Conservation (phyloP, 306 rosid genomes). For the Fragaria iinumae region DNA sequence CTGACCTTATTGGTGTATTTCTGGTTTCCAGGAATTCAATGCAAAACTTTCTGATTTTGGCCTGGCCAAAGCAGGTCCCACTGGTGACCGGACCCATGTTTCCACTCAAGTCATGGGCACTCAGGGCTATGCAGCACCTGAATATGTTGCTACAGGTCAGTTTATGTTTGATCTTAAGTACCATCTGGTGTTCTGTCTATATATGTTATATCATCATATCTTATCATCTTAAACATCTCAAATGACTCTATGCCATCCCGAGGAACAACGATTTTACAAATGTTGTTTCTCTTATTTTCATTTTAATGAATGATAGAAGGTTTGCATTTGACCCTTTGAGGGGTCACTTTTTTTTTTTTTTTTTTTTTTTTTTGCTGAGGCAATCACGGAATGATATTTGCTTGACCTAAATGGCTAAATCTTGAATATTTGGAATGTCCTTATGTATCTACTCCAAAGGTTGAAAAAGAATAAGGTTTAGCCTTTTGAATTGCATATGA, state of each 20-base stretch:
- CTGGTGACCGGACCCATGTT: slow-evolving; percentile 93
- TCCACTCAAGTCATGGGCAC: slow-evolving; percentile 97
- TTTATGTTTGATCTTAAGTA: slow-evolving; percentile 16
- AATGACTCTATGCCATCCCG: background rate
- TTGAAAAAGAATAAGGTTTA: background rate
- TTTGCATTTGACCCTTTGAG: background rate
- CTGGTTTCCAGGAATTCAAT: slow-evolving; percentile 67
- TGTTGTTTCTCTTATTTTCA: background rate
- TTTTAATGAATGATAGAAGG: background rate
- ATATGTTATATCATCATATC: background rate
- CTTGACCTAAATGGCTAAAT: background rate
- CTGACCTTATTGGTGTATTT: slow-evolving; percentile 19
- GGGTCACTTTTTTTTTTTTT: background rate
- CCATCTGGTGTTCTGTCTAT: slow-evolving; percentile 16
- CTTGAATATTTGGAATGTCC: background rate
- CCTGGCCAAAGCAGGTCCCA: slow-evolving; percentile 92
- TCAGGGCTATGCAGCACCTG: slow-evolving; percentile 96
- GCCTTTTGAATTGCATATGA: slow-evolving; percentile 8
- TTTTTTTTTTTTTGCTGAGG: background rate
- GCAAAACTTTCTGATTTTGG: slow-evolving; percentile 97
- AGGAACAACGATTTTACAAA: background rate
- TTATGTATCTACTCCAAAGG: background rate
- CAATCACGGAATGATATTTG: background rate
- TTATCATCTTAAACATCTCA: background rate
- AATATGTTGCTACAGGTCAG: slow-evolving; percentile 92